Evolutionary conservation across 2,329 filamentous ascomycete genomes (phyloP).

Genomic region (Onygenales sp.): DNA sequence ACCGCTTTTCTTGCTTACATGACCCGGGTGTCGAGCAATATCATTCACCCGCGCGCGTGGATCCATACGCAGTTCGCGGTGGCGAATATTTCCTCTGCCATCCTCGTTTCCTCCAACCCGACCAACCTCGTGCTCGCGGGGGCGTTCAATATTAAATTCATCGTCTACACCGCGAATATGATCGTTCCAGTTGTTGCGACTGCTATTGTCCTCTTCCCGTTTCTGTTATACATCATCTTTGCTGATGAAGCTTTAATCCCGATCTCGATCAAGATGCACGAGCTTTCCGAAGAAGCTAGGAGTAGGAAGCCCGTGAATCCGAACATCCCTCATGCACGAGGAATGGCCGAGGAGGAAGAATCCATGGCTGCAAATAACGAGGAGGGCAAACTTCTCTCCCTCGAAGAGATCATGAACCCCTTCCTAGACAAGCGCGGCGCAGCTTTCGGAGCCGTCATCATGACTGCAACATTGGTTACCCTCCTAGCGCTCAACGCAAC

Average conservation of each 20-base stretch:
- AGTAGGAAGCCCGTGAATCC: constrained; percentile 56
- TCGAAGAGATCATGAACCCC: constrained; percentile 68
- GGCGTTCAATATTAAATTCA: constrained; percentile 62
- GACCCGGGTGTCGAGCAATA: constrained; percentile 65
- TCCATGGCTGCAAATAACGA: constrained; percentile 38
- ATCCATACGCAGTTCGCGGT: constrained; percentile 63
- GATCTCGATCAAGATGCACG: constrained; percentile 56
- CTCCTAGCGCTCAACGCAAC: constrained; percentile 58
- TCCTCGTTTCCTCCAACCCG: constrained; percentile 68
- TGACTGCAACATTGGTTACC: constrained; percentile 58
- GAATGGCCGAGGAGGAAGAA: constrained; percentile 45
- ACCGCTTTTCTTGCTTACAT: constrained; percentile 69
- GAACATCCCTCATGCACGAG: constrained; percentile 58
- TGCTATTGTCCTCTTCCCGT: constrained; percentile 58
- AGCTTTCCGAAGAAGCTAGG: constrained; percentile 50
- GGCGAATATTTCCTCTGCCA: constrained; percentile 65
- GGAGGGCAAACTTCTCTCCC: constrained; percentile 46
- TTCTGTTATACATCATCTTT: constrained; percentile 61
- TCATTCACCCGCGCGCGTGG: constrained; percentile 61
- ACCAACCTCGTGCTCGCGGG: constrained; percentile 67
- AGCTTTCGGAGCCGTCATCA: constrained; percentile 53
- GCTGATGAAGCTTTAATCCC: constrained; percentile 56
- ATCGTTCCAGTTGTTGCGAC: constrained; percentile 63
- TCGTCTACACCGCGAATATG: constrained; percentile 68
- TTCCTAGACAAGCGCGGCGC: constrained; percentile 61